A percentile compares a stretch with the other conserved stretches of the same genome.
These are phyloP conservation scores for Kokia cookei DNA, from an alignment of 441 rosid species.

Conservation along the genomic window DNA sequence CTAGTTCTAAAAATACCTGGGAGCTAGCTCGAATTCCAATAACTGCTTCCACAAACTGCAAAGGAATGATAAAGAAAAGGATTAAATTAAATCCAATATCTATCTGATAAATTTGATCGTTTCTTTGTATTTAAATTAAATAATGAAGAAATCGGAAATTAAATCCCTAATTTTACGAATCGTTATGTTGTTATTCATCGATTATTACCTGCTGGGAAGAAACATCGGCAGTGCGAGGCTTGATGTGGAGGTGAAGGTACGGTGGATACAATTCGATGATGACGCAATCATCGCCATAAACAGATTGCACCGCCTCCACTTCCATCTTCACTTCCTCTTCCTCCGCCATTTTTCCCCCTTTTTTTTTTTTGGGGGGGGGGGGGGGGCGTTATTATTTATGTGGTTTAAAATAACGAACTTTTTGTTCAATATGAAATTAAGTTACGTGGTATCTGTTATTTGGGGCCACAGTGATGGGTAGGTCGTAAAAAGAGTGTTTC, in stretches of 20 bases:
- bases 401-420: background rate
- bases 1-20: slow-evolving; percentile 31
- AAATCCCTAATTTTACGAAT: background rate
- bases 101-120: background rate
- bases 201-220: slow-evolving; percentile 78
- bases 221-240: slow-evolving; percentile 82
- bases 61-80: background rate
- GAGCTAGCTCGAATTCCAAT: slow-evolving; percentile 48
- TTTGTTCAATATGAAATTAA: too few species aligned
- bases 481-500: too few species aligned
- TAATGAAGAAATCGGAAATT: background rate
- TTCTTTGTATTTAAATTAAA: background rate
- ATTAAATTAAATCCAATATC: background rate
- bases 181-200: background rate
- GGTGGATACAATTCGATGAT: slow-evolving; percentile 63
- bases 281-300: slow-evolving; percentile 64
- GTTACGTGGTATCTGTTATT: too few species aligned
- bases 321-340: slow-evolving; percentile 61
- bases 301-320: slow-evolving; percentile 72
- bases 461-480: too few species aligned
- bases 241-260: slow-evolving; percentile 53
- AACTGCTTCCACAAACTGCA: slow-evolving; percentile 88
- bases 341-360: slow-evolving; percentile 19
- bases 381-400: background rate
- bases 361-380: background rate